Evolutionary conservation across 1,284 basidiomycete genomes (phyloP).

Genomic region (Lentinula novae-zelandiae): DNA sequence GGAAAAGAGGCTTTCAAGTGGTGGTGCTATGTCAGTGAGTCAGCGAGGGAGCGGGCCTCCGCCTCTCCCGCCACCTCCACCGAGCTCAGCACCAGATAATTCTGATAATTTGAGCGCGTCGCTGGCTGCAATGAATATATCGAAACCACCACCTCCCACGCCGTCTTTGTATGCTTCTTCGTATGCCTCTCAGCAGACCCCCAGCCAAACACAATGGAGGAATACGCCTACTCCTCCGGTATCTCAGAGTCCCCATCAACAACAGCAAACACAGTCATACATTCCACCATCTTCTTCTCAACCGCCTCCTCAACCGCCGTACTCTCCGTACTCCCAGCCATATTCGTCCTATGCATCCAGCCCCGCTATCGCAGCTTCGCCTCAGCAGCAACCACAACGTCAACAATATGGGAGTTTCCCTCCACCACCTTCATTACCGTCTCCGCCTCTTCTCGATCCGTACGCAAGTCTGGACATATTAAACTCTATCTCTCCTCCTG

Average conservation of each 20-base stretch:
- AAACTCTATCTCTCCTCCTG: constrained; percentile 19
- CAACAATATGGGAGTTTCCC: constrained; percentile 14
- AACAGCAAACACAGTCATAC: constrained; percentile 18
- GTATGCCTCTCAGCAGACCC: not conserved
- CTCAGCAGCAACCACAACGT: constrained; percentile 14
- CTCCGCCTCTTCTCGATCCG: constrained; percentile 43
- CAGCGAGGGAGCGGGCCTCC: constrained; percentile 40
- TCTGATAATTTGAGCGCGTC: constrained; percentile 40
- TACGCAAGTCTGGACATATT: constrained; percentile 51
- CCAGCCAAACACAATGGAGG: not conserved
- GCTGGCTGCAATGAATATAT: constrained; percentile 52
- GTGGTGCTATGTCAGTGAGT: constrained; percentile 11
- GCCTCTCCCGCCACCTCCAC: constrained; percentile 46
- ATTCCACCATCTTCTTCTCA: constrained; percentile 15
- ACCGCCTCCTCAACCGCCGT: constrained; percentile 18
- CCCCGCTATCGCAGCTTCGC: not conserved
- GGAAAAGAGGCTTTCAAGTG: constrained; percentile 52
- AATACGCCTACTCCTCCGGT: not conserved
- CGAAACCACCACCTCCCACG: constrained; percentile 3
- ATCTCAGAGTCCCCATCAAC: constrained; percentile 10
- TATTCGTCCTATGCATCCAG: not conserved
- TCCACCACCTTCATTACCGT: constrained; percentile 24
- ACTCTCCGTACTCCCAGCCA: constrained; percentile 18
- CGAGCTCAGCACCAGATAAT: constrained; percentile 30
- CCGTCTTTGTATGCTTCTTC: constrained; percentile 12